A percentile compares a stretch with the other conserved stretches of the same genome.
These are phyloP conservation scores for Salix purpurea DNA, from an alignment of 345 rosid species.

Conservation along the genomic window DNA sequence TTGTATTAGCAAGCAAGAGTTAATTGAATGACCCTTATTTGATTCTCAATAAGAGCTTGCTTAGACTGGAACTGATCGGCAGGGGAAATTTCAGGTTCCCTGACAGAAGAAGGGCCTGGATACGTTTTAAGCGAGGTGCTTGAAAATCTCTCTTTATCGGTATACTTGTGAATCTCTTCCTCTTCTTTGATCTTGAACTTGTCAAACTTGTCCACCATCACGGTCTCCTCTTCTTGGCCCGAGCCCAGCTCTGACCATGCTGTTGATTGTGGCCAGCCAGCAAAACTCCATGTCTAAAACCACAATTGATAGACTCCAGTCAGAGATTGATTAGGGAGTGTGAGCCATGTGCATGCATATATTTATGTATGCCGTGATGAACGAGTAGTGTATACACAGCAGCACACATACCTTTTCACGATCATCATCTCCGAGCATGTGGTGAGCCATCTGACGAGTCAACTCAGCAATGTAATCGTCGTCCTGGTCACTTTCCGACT, in stretches of 20 bases:
- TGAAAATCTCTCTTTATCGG: background rate
- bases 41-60: constrained; percentile 55
- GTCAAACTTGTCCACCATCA: constrained; percentile 22
- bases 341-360: too few relatives aligned
- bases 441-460: constrained; percentile 77
- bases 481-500: constrained; percentile 37
- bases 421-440: constrained; percentile 56
- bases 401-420: background rate
- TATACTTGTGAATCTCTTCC: background rate
- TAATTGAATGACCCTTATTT: constrained; percentile 57
- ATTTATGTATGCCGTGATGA: background rate
- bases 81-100: background rate
- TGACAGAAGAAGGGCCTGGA: constrained; percentile 3
- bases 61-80: constrained; percentile 32
- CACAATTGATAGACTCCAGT: background rate
- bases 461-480: constrained; percentile 60
- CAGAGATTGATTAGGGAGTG: background rate
- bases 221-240: constrained; percentile 20
- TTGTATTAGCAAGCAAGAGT: background rate
- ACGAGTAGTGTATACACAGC: background rate
- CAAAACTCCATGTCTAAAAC: constrained; percentile 31
- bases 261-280: constrained; percentile 43
- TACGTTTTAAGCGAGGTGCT: background rate
- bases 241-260: constrained; percentile 37
- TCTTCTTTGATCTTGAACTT: constrained; percentile 31